Percentiles rank a stretch among this genome's conserved stretches.
Conservation (phyloP, 306 rosid species). For the Crotalaria pallida region DNA sequence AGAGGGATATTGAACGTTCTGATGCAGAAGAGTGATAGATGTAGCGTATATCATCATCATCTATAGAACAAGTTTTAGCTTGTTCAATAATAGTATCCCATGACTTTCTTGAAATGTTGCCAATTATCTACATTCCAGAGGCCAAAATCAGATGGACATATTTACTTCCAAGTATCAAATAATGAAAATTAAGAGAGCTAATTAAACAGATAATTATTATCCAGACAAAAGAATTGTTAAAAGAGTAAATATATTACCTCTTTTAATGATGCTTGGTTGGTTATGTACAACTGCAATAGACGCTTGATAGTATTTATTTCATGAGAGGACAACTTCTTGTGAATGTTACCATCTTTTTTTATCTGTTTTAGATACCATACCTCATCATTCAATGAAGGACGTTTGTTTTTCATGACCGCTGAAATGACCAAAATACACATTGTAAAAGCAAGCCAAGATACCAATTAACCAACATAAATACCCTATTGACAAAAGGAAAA, state of each 20-base stretch:
- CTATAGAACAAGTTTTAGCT: constrained; percentile 29
- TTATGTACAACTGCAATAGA: constrained; percentile 21
- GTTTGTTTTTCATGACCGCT: constrained; percentile 36
- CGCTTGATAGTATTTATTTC: constrained; percentile 33
- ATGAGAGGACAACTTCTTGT: background rate
- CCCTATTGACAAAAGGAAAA: too few relatives aligned
- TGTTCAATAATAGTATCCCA: constrained; percentile 42
- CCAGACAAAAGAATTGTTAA: background rate
- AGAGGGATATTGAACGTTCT: background rate
- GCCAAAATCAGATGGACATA: background rate
- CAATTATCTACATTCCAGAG: constrained; percentile 36
- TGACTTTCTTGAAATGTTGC: background rate
- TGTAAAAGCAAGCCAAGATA: too few relatives aligned
- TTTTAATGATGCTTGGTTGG: constrained; percentile 1
- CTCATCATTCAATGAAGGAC: constrained; percentile 37
- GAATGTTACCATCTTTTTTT: constrained; percentile 20
- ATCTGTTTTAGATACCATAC: constrained; percentile 49
- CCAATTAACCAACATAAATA: too few relatives aligned
- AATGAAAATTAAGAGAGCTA: background rate
- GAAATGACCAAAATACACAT: constrained; percentile 5
- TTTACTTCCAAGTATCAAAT: background rate
- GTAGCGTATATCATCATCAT: constrained; percentile 8
- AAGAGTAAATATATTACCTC: constrained; percentile 21
- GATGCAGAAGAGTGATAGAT: background rate
- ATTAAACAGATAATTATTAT: background rate